Evolutionary conservation across 2,329 filamentous ascomycete species (phyloP), one percentile per base, ranked within the genome.

Genomic region (Alternaria longipes): DNA sequence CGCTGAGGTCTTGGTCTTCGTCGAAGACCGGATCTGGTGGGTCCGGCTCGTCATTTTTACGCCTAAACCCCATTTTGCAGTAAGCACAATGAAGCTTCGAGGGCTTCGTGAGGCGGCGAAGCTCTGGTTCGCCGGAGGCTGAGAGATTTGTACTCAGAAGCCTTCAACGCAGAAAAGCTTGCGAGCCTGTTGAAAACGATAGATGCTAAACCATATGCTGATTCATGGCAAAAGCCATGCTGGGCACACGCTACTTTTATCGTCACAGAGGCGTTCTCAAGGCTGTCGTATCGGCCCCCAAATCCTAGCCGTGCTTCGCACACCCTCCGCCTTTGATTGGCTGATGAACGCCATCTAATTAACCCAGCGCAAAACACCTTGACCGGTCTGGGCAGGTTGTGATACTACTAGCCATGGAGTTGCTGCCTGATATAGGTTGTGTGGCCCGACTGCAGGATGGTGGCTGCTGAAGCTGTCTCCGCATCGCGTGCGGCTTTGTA

Each of bases 1-100:
- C 58, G 24, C 55, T 18, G 8, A 67, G 63, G 46, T 67, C 65
- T 45, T 65, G 14, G 22, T 66, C 59, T 1, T 54, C 52, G 3
- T 36, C 7, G 11, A 54, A 54, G 41, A 54, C 16, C 16, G 22
- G 28, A 26, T 54, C 41, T 36, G 36, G 34, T 9, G 14, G 49
- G 2, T 41, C 36, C n/a, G 49, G 49, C 18, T 41, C 24, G 16
- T 41, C 49, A 18, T n/a, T 8, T 4, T 36, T 9, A 28, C 16
- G 49, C 24, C 49, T 24, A 20, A 52, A 52, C 3, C 28, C 34
- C 51, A 54, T 54, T 2, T 36, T 44, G 3, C 12, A 44, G 22
- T 12, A 22, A n/a, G 12, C 28, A 26, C 40, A 34, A 32, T 12
- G 6, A 22, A 18, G 20, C 24, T 41, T 22, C 16, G 36, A 28